phyloP scores from a whole-genome alignment of 148 eudicot species.

The Chenopodium berlandieri region DNA sequence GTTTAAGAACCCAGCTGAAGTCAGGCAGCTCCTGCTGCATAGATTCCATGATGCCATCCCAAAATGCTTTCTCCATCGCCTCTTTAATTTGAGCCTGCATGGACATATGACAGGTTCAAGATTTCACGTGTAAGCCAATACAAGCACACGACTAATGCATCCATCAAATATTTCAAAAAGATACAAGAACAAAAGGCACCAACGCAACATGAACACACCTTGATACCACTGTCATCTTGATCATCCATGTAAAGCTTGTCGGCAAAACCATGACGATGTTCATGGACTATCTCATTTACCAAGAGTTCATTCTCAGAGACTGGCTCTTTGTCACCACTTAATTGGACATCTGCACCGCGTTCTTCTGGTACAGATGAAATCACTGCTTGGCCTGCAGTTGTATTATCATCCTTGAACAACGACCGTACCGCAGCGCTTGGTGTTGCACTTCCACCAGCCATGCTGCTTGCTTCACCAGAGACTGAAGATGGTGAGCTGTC shows the following conservation, averaged over 20 bases:
- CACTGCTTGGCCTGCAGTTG: conserved; percentile 34
- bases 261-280: conserved; percentile 47
- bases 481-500: conserved; percentile 36
- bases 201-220: conserved; percentile 43
- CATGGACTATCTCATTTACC: conserved; percentile 82
- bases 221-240: conserved; percentile 38
- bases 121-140: background rate
- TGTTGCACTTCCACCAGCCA: conserved; percentile 24
- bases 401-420: conserved; percentile 51
- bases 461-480: conserved; percentile 33
- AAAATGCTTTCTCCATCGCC: conserved; percentile 87
- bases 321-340: conserved; percentile 13
- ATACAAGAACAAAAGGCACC: background rate
- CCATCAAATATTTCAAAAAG: background rate
- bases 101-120: conserved; percentile 17
- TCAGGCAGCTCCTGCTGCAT: conserved; percentile 68
- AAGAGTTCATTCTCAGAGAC: conserved; percentile 65
- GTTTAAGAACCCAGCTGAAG: conserved; percentile 69
- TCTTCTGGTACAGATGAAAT: conserved; percentile 31
- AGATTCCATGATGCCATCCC: conserved; percentile 83
- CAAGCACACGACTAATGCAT: background rate
- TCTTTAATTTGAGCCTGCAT: conserved; percentile 61
- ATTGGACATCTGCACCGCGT: conserved; percentile 14
- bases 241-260: conserved; percentile 41
- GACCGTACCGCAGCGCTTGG: conserved; percentile 61